phyloP scores from a whole-genome alignment of 371 early-diverging fungal species.

The Mucor saturninus region DNA sequence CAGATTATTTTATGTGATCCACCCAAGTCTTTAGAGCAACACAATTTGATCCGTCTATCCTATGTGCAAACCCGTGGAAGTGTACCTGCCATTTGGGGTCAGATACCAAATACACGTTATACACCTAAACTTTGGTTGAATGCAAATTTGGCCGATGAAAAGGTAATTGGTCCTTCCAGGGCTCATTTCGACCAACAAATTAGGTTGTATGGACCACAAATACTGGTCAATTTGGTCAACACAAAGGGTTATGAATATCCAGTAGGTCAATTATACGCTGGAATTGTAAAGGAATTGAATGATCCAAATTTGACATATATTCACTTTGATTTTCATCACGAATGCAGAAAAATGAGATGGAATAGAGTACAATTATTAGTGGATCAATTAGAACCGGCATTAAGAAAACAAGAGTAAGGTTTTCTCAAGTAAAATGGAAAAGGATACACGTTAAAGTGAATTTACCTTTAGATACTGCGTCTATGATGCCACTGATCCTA shows the following conservation, averaged over 20 bases:
- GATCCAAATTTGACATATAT: conserved; percentile 71
- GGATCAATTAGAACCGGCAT: conserved; percentile 67
- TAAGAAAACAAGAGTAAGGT: conserved; percentile 61
- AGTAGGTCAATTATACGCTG: conserved; percentile 77
- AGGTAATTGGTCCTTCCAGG: conserved; percentile 53
- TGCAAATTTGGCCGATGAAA: conserved; percentile 55
- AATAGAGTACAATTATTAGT: conserved; percentile 74
- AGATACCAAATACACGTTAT: conserved; percentile 88
- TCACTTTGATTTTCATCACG: conserved; percentile 96
- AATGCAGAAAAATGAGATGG: conserved; percentile 93
- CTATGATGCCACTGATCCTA: conserved; percentile 22
- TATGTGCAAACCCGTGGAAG: conserved; percentile 97
- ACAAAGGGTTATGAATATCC: conserved; percentile 85
- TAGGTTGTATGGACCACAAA: conserved; percentile 74
- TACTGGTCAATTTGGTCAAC: conserved; percentile 91
- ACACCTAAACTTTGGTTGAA: conserved; percentile 77
- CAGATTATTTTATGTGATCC: conserved; percentile 75
- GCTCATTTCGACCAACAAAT: conserved; percentile 77
- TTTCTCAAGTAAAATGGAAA: background rate
- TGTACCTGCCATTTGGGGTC: conserved; percentile 96
- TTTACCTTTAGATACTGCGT: conserved; percentile 21
- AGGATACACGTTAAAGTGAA: background rate
- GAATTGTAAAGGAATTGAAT: conserved; percentile 41
- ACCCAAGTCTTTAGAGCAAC: conserved; percentile 17
- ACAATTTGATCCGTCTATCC: conserved; percentile 49